Conservation (phyloP, 257 asterid species). For the Mitragyna speciosa region DNA sequence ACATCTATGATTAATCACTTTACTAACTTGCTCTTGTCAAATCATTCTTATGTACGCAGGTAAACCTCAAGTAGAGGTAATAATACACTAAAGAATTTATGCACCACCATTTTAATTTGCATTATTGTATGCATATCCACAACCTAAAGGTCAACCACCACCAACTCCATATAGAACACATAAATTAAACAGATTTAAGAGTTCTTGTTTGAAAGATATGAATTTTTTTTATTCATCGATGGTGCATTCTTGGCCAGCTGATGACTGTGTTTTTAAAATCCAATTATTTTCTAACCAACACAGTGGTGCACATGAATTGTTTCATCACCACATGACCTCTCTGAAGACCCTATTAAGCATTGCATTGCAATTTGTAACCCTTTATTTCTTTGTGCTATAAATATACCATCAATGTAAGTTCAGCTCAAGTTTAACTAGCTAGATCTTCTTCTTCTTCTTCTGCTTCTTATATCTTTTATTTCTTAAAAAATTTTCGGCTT, state of each 20-base stretch:
- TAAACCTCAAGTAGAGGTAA: too few relatives aligned
- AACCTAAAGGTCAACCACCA: slow-evolving; percentile 1
- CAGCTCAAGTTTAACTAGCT: not conserved
- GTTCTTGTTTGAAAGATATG: not conserved
- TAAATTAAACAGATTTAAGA: not conserved
- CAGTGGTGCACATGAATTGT: slow-evolving; percentile 54
- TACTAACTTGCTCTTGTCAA: too few relatives aligned
- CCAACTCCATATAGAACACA: not conserved
- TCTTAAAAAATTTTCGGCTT: too few relatives aligned
- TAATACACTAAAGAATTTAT: too few relatives aligned
- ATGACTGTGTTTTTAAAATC: slow-evolving; percentile 6
- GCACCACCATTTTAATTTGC: too few relatives aligned
- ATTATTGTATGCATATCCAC: not conserved
- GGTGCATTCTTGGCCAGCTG: slow-evolving; percentile 31
- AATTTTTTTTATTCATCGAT: not conserved
- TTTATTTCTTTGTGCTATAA: slow-evolving; percentile 38
- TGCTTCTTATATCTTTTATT: not conserved
- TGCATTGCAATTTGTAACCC: not conserved
- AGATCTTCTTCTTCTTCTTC: slow-evolving; percentile 1
- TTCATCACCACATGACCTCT: slow-evolving; percentile 35
- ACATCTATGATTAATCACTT: too few relatives aligned
- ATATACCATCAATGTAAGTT: slow-evolving; percentile 31
- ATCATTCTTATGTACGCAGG: too few relatives aligned
- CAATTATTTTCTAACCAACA: slow-evolving; percentile 33
- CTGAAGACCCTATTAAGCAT: not conserved